A percentile compares a stretch with the other conserved stretches of the same genome.
Conservation (phyloP, 2,329 filamentous ascomycete genomes). For the Alternaria postmessia region DNA sequence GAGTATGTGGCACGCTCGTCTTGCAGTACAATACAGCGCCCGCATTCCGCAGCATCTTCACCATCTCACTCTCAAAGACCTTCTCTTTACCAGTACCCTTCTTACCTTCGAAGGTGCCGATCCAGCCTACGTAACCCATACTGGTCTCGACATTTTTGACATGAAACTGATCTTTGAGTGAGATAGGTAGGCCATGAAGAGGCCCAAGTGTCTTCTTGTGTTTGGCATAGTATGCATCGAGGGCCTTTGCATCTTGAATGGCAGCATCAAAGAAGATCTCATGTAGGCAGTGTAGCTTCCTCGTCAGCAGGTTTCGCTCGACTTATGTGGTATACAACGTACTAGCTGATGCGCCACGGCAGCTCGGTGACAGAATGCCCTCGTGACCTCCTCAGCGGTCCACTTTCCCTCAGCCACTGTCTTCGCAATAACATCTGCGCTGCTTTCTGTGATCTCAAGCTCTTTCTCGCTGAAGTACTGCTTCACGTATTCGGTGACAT, state of each 20-base stretch:
- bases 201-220: slow-evolving; percentile 51
- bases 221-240: slow-evolving; percentile 52
- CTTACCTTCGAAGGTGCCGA: slow-evolving; percentile 67
- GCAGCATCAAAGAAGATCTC: slow-evolving; percentile 60
- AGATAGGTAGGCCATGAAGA: slow-evolving; percentile 58
- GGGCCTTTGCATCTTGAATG: slow-evolving; percentile 51
- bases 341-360: slow-evolving; percentile 61
- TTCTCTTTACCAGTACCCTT: slow-evolving; percentile 61
- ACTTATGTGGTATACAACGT: neutral
- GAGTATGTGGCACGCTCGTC: slow-evolving; percentile 65
- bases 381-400: slow-evolving; percentile 64
- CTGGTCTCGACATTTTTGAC: slow-evolving; percentile 57
- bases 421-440: slow-evolving; percentile 64
- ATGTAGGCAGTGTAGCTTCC: slow-evolving; percentile 50
- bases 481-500: slow-evolving; percentile 59
- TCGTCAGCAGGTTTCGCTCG: neutral
- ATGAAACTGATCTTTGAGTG: slow-evolving; percentile 61
- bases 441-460: slow-evolving; percentile 68
- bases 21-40: slow-evolving; percentile 67
- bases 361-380: slow-evolving; percentile 65
- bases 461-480: slow-evolving; percentile 63
- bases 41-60: slow-evolving; percentile 60
- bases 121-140: slow-evolving; percentile 72
- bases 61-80: slow-evolving; percentile 67
- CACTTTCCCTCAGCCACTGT: slow-evolving; percentile 63